These are phyloP conservation scores for Penicillium verhagenii DNA, from an alignment of 495 filamentous ascomycete species.

Conservation along the genomic window DNA sequence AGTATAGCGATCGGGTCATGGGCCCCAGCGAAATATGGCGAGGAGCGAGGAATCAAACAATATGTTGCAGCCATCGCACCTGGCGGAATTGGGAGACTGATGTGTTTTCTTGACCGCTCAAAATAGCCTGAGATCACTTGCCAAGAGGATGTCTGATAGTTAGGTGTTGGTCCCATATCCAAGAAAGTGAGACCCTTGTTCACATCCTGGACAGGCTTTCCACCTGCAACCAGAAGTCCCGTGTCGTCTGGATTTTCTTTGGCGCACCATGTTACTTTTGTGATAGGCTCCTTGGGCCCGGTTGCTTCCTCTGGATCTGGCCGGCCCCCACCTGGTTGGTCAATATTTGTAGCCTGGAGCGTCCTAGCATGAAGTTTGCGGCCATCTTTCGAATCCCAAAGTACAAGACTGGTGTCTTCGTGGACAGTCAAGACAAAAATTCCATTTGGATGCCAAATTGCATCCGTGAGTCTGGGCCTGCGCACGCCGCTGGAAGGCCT, in stretches of 20 bases:
- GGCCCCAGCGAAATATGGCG: conserved; percentile 80
- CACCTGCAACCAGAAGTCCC: conserved; percentile 82
- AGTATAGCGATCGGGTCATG: conserved; percentile 88
- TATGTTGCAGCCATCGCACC: conserved; percentile 79
- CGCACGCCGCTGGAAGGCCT: conserved; percentile 51
- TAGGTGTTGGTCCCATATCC: conserved; percentile 84
- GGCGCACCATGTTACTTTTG: conserved; percentile 82
- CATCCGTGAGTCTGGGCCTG: conserved; percentile 71
- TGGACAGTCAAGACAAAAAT: conserved; percentile 86
- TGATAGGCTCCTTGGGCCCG: conserved; percentile 67
- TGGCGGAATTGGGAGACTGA: conserved; percentile 73
- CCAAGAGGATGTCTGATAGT: conserved; percentile 88
- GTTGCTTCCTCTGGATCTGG: conserved; percentile 34
- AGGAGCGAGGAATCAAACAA: conserved; percentile 74
- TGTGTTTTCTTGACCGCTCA: conserved; percentile 63
- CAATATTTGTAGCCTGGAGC: conserved; percentile 66
- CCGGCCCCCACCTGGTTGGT: conserved; percentile 55
- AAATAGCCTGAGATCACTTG: conserved; percentile 76
- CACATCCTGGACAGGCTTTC: conserved; percentile 58
- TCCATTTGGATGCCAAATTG: conserved; percentile 92
- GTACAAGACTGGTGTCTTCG: conserved; percentile 83
- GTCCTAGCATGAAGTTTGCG: conserved; percentile 81
- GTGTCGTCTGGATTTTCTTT: conserved; percentile 92
- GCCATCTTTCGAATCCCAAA: conserved; percentile 95
- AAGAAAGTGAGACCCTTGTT: conserved; percentile 80